These are phyloP conservation scores for Coprinopsis sp. DNA, from an alignment of 768 basidiomycete species.

Conservation along the genomic window DNA sequence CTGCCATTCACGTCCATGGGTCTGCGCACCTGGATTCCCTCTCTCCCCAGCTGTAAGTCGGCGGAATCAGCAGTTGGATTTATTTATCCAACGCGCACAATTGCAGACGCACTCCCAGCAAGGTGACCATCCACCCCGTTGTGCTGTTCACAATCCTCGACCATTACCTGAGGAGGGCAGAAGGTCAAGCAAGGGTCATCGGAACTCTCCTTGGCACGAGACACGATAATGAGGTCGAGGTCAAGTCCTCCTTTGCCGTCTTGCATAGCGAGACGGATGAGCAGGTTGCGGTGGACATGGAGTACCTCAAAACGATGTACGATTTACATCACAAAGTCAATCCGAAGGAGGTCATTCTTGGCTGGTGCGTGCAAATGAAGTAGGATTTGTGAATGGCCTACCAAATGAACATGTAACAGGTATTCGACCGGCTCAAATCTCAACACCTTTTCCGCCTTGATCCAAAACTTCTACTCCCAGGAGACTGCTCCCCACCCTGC, in stretches of 20 bases:
- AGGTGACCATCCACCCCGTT: conserved; percentile 83
- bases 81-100: too few species aligned
- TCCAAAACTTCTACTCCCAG: conserved; percentile 96
- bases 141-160: conserved; percentile 94
- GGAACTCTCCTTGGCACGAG: conserved; percentile 90
- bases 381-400: conserved; percentile 2
- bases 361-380: conserved; percentile 68
- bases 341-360: conserved; percentile 87
- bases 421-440: conserved; percentile 89
- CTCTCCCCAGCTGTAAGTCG: conserved; percentile 36
- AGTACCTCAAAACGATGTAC: conserved; percentile 91
- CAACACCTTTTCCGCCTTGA: conserved; percentile 92
- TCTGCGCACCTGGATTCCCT: conserved; percentile 25
- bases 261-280: conserved; percentile 89
- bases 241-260: conserved; percentile 85
- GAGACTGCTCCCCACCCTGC: conserved; percentile 87
- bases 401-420: conserved; percentile 40
- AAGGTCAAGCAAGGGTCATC: conserved; percentile 83
- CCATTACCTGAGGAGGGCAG: conserved; percentile 87
- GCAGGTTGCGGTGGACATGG: conserved; percentile 94
- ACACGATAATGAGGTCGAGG: conserved; percentile 62
- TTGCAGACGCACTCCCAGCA: conserved; percentile 68
- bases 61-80: conserved; percentile 5
- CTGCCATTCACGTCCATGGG: conserved; percentile 45
- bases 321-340: conserved; percentile 83